These are phyloP conservation scores for Sphaerulina populicola DNA, from an alignment of 2,329 filamentous ascomycete genomes.

Conservation along the genomic window DNA sequence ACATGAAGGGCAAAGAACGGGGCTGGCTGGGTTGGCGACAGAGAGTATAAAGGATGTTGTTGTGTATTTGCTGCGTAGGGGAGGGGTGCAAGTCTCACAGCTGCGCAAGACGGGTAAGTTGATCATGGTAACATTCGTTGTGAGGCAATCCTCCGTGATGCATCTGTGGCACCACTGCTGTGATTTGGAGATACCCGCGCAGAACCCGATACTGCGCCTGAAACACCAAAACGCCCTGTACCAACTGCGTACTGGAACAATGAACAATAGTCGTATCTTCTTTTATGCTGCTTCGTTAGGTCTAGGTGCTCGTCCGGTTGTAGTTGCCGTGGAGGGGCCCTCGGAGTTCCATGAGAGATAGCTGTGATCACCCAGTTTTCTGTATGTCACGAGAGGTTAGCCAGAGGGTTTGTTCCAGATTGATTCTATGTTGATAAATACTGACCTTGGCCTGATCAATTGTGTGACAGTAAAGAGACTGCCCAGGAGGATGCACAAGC, in stretches of 20 bases:
- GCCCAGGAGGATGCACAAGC: constrained; percentile 82
- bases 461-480: constrained; percentile 82
- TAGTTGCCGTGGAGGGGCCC: constrained; percentile 49
- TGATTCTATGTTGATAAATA: constrained; percentile 11
- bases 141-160: constrained; percentile 8
- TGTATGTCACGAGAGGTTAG: constrained; percentile 32
- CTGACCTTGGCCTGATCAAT: constrained; percentile 79
- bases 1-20: not conserved
- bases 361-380: constrained; percentile 95
- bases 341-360: constrained; percentile 93
- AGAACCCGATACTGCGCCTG: constrained; percentile 11
- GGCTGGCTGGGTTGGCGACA: not conserved
- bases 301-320: constrained; percentile 37
- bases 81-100: not conserved
- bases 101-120: not conserved
- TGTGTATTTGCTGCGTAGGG: not conserved
- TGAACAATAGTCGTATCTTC: constrained; percentile 13
- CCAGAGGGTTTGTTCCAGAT: not conserved
- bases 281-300: constrained; percentile 28
- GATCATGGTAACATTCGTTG: constrained; percentile 1
- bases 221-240: constrained; percentile 19
- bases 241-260: constrained; percentile 17
- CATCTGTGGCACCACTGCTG: constrained; percentile 6
- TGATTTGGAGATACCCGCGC: constrained; percentile 10
- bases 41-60: not conserved